A percentile compares a stretch with the other conserved stretches of the same genome.
phyloP scores from a whole-genome alignment of 805 yeast species.

The Cyberlindnera saturnus region DNA sequence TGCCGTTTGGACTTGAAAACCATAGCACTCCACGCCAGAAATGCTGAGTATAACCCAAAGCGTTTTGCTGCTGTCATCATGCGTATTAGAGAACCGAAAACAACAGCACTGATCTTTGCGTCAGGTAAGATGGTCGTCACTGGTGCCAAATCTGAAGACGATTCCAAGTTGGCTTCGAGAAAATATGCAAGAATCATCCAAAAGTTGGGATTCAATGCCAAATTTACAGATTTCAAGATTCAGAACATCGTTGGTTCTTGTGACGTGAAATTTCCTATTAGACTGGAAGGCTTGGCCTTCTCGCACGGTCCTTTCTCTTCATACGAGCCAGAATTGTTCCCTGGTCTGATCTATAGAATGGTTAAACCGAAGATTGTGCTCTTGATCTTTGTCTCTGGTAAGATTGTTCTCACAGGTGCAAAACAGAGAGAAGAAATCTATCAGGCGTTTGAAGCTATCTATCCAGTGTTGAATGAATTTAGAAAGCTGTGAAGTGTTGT shows the following conservation, averaged over 20 bases:
- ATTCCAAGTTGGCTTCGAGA: conserved; percentile 95
- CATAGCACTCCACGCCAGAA: conserved; percentile 96
- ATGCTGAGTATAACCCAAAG: conserved; percentile 97
- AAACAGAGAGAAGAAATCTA: conserved; percentile 98
- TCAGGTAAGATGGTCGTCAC: conserved; percentile 99
- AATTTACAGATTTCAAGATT: conserved; percentile 95
- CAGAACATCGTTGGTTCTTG: conserved; percentile 98
- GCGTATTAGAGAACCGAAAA: conserved; percentile 98
- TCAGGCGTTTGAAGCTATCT: conserved; percentile 96
- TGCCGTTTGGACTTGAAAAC: conserved; percentile 95
- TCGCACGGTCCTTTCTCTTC: conserved; percentile 98
- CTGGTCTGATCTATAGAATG: conserved; percentile 98
- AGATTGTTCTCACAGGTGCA: conserved; percentile 97
- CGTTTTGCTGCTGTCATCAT: conserved; percentile 99
- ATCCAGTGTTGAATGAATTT: conserved; percentile 97
- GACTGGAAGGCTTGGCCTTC: conserved; percentile 95
- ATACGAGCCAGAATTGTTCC: conserved; percentile 96
- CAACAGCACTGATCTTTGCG: conserved; percentile 95
- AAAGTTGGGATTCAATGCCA: conserved; percentile 95
- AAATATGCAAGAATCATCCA: conserved; percentile 97
- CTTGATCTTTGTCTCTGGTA: conserved; percentile 93
- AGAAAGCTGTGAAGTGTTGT: conserved; percentile 48
- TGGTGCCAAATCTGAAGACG: conserved; percentile 98
- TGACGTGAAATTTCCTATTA: conserved; percentile 96
- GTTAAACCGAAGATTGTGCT: conserved; percentile 97